A percentile compares a stretch with the other conserved stretches of the same genome.
Evolutionary conservation across 805 yeast species (phyloP).

Genomic region (Pichia paraexigua): DNA sequence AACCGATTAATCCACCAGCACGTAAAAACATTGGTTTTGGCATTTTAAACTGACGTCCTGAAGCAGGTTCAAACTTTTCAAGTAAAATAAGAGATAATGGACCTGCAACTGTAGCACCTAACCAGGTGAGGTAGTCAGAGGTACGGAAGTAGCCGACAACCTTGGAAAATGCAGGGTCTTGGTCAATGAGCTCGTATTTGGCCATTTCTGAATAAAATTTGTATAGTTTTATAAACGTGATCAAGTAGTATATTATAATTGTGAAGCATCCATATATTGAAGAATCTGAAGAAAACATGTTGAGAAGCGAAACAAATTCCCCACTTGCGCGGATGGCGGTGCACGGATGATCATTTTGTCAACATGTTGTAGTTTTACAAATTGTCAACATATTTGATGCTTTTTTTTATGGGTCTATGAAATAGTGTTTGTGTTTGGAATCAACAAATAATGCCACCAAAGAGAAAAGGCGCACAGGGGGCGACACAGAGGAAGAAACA

Average conservation of each 20-base stretch:
- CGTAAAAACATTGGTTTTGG: conserved; percentile 52
- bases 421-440: not conserved
- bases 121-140: conserved; percentile 52
- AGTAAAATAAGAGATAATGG: conserved; percentile 39
- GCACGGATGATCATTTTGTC: not conserved
- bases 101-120: conserved; percentile 38
- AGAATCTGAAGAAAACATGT: not conserved
- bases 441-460: not conserved
- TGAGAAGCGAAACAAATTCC: not conserved
- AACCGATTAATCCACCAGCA: conserved; percentile 54
- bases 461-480: conserved; percentile 1
- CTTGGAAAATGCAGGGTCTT: conserved; percentile 67
- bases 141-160: conserved; percentile 68
- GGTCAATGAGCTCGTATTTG: conserved; percentile 45
- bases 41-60: conserved; percentile 38
- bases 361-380: not conserved
- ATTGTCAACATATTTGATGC: not conserved
- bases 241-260: not conserved
- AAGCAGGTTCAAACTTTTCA: conserved; percentile 41
- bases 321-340: not conserved
- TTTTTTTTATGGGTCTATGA: no score
- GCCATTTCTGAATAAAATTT: conserved; percentile 9
- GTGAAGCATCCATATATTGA: not conserved
- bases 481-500: conserved; percentile 3
- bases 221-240: not conserved